Percentiles rank a stretch among this genome's conserved stretches.
Evolutionary conservation across 768 basidiomycete species (phyloP).

Genomic region (Serendipita sp.): DNA sequence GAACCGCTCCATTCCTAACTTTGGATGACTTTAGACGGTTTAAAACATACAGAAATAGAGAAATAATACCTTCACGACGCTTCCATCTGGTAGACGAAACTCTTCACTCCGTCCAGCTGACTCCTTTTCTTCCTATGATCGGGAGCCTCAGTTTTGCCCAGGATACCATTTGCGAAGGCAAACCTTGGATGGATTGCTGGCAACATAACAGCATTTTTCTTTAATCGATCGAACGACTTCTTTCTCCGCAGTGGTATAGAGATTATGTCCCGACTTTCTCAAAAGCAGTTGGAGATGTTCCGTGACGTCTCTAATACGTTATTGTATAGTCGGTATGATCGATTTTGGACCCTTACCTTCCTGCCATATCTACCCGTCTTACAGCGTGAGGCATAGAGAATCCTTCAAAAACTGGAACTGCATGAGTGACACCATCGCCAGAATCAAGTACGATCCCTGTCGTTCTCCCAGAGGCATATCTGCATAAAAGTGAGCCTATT

Average conservation of each 20-base stretch:
- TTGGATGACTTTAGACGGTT: slow-evolving; percentile 10
- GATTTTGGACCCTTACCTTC: slow-evolving; percentile 39
- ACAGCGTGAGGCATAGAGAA: slow-evolving; percentile 99
- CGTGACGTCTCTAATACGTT: slow-evolving; percentile 65
- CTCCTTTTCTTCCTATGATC: slow-evolving; percentile 9
- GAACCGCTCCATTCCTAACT: slow-evolving; percentile 93
- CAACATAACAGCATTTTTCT: slow-evolving; percentile 95
- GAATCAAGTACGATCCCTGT: slow-evolving; percentile 99
- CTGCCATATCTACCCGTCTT: slow-evolving; percentile 88
- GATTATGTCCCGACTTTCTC: slow-evolving; percentile 84
- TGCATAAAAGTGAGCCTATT: slow-evolving; percentile 20
- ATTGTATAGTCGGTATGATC: not conserved
- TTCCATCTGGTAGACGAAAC: slow-evolving; percentile 89
- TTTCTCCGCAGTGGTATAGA: slow-evolving; percentile 92
- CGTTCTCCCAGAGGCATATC: slow-evolving; percentile 95
- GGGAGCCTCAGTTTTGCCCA: not conserved
- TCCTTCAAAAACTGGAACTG: slow-evolving; percentile 96
- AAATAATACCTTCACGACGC: slow-evolving; percentile 60
- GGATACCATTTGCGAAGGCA: slow-evolving; percentile 26
- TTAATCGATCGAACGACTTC: slow-evolving; percentile 96
- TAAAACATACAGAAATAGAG: not conserved
- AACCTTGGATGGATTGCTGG: slow-evolving; percentile 83
- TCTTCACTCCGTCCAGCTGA: slow-evolving; percentile 54
- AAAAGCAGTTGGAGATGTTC: slow-evolving; percentile 89
- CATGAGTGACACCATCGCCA: slow-evolving; percentile 96